Evolutionary conservation across 176 grass and related monocot species (phyloP).

Genomic region (Aegilops tauschii): DNA sequence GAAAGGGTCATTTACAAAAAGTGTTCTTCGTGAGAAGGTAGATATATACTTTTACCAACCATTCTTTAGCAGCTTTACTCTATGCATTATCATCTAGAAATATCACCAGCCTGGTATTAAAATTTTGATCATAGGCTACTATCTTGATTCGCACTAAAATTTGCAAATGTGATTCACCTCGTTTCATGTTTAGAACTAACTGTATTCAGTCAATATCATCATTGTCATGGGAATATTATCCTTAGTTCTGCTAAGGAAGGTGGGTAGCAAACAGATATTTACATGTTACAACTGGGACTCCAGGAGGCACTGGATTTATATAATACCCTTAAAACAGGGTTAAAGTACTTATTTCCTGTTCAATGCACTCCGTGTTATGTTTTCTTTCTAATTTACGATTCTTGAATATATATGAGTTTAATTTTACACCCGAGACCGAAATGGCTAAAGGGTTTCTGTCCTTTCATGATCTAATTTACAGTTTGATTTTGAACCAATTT

Average conservation of each 20-base stretch:
- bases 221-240: background rate
- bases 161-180: background rate
- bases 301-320: background rate
- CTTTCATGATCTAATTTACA: background rate
- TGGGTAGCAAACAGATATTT: background rate
- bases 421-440: background rate
- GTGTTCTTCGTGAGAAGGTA: slow-evolving; percentile 83
- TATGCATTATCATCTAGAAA: slow-evolving; percentile 4
- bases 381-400: background rate
- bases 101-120: background rate
- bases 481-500: background rate
- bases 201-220: background rate
- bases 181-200: background rate
- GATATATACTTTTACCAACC: background rate
- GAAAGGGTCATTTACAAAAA: slow-evolving; percentile 91
- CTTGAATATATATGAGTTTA: slow-evolving; percentile 13
- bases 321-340: background rate
- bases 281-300: background rate
- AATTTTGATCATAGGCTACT: background rate
- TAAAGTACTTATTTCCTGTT: slow-evolving; percentile 13
- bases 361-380: background rate
- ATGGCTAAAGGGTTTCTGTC: background rate
- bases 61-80: background rate
- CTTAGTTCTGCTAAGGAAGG: background rate
- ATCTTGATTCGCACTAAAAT: background rate